Evolutionary conservation across 768 basidiomycete species (phyloP).

Genomic region (Mrakia hoshinonis): DNA sequence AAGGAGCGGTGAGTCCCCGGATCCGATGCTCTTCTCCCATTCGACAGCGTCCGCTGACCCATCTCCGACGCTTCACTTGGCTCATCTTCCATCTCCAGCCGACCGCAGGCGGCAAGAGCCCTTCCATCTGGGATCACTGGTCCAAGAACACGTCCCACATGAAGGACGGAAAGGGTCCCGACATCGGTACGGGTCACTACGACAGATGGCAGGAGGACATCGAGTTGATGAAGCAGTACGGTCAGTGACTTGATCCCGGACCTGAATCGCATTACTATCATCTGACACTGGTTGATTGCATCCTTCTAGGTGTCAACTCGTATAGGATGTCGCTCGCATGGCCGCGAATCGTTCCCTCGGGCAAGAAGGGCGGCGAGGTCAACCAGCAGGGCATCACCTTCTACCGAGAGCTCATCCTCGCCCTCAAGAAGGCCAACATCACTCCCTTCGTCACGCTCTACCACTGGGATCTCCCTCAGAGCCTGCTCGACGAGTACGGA

Average conservation of each 20-base stretch:
- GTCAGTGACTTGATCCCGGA: neutral
- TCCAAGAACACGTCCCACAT: slow-evolving; percentile 12
- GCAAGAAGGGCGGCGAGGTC: slow-evolving; percentile 30
- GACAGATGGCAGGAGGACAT: slow-evolving; percentile 34
- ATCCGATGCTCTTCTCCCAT: neutral
- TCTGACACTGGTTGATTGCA: neutral
- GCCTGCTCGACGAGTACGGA: slow-evolving; percentile 31
- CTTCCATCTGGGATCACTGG: slow-evolving; percentile 26
- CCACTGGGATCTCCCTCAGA: slow-evolving; percentile 37
- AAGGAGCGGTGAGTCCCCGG: neutral
- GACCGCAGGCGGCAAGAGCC: neutral
- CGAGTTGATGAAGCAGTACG: slow-evolving; percentile 34
- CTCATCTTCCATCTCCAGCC: neutral
- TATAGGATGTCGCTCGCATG: slow-evolving; percentile 35
- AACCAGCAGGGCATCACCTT: slow-evolving; percentile 33
- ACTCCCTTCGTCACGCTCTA: slow-evolving; percentile 31
- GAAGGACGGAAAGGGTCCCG: slow-evolving; percentile 31
- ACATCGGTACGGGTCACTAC: slow-evolving; percentile 33
- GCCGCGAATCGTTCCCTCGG: slow-evolving; percentile 34
- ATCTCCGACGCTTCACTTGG: too few relatives aligned
- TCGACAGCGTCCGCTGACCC: too few relatives aligned
- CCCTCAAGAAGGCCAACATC: slow-evolving; percentile 20
- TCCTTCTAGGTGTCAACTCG: slow-evolving; percentile 19
- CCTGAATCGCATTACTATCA: too few relatives aligned
- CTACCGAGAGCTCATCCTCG: slow-evolving; percentile 32